These are phyloP conservation scores for Russula sp. DNA, from an alignment of 768 basidiomycete genomes.

Conservation along the genomic window DNA sequence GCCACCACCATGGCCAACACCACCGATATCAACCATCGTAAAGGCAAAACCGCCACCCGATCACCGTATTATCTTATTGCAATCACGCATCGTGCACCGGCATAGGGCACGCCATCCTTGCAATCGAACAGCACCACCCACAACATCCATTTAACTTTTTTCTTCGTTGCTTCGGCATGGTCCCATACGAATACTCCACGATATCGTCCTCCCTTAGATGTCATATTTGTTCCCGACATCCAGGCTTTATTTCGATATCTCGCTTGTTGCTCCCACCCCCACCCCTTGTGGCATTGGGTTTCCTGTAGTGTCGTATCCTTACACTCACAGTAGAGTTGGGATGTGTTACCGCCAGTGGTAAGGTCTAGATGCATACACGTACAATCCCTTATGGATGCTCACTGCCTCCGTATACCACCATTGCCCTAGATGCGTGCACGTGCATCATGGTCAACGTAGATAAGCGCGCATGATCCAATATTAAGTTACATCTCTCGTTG, in stretches of 20 bases:
- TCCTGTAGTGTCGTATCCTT: background rate
- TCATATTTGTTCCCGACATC: conserved; percentile 14
- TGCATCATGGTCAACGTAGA: conserved; percentile 12
- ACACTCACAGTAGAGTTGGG: background rate
- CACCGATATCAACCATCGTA: background rate
- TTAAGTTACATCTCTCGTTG: conserved; percentile 11
- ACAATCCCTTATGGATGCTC: conserved; percentile 1
- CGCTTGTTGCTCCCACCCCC: background rate
- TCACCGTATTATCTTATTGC: conserved; percentile 6
- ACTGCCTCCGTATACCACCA: conserved; percentile 1
- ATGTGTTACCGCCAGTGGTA: background rate
- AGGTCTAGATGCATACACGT: conserved; percentile 2
- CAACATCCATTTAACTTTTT: conserved; percentile 4
- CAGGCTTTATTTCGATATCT: conserved; percentile 20
- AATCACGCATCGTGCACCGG: background rate
- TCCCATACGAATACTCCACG: conserved; percentile 10
- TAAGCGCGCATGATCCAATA: conserved; percentile 15
- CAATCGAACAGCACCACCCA: background rate
- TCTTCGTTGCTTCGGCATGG: conserved; percentile 16
- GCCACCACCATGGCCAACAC: background rate
- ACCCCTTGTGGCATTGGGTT: background rate
- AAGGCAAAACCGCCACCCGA: background rate
- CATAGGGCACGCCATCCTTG: conserved; percentile 4
- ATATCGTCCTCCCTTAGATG: conserved; percentile 15
- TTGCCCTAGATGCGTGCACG: conserved; percentile 10